Evolutionary conservation across 257 asterid genomes (phyloP), one percentile per base, ranked within the genome.

Genomic region (Solanum commersonii): DNA sequence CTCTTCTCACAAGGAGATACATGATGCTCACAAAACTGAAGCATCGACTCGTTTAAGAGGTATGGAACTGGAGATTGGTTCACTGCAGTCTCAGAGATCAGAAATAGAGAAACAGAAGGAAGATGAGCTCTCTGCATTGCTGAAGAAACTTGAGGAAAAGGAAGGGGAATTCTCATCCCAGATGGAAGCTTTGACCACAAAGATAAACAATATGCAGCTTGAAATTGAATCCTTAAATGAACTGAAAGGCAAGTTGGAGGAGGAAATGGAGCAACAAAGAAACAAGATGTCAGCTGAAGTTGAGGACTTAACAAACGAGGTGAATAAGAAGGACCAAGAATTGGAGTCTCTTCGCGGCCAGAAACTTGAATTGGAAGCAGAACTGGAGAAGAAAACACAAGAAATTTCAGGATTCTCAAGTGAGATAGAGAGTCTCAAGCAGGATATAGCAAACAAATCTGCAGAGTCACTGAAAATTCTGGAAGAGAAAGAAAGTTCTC

Each of bases 1-100:
- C 83, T 92, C 93, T 59, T 72, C 88, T 87, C 95, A 94, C 90
- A 88, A 88, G 84, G 98, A 95, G 93, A 89, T 89, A 88, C 96
- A 95, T 34, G 98, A 93, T 91, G 74, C 98, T 85, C 94, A 92
- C 92, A 93, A 95, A 91, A 94, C 88, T 89, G 95, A 94, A 87
- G 83, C 93, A 85, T 89, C 93, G 56, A 86, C 92, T 87, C 96
- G 91, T 4, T 8, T 89, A 72, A 95, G 93, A 91, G 98, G 94
- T 71, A 90, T 96, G 91, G 98, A 95, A 86, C 88, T 89, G 87
- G 95, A 94, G 89, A 94, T 96, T 29, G 94, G 91, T 90, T 90
- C 94, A 22, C 90, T 90, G 40, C 95, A 90, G 89, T 71, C 89
- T 37, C 95, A 90, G 84, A 95, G 90, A 87, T 88, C 88, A 88